phyloP scores from a whole-genome alignment of 345 rosid genomes.

The Raphanus sativus region DNA sequence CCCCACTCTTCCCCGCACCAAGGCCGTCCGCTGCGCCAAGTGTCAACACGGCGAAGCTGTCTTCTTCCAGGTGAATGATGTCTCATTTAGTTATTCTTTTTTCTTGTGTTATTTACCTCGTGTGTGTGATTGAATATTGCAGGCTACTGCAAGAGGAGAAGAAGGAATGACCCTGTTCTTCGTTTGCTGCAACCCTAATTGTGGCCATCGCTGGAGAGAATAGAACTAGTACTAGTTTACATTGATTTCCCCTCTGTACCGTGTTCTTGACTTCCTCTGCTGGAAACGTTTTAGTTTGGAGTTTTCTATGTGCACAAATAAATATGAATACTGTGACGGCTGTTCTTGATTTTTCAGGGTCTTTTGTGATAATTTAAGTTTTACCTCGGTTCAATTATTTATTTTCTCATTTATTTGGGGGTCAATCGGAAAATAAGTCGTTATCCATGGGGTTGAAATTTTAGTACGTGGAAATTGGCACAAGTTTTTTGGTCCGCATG shows the following conservation, averaged over 20 bases:
- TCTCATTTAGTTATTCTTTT: not conserved
- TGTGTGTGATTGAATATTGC: constrained; percentile 25
- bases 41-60: constrained; percentile 73
- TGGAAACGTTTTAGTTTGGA: too few relatives aligned
- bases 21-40: constrained; percentile 53
- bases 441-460: too few relatives aligned
- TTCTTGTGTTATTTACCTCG: not conserved
- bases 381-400: too few relatives aligned
- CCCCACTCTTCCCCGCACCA: constrained; percentile 86
- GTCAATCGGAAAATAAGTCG: too few relatives aligned
- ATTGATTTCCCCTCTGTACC: not conserved
- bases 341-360: too few relatives aligned
- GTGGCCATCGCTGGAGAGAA: constrained; percentile 86
- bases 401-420: too few relatives aligned
- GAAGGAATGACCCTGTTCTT: constrained; percentile 93
- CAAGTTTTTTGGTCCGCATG: too few relatives aligned
- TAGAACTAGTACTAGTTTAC: constrained; percentile 1
- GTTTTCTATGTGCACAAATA: too few relatives aligned
- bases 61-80: constrained; percentile 65
- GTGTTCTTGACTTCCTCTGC: too few relatives aligned
- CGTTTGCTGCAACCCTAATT: constrained; percentile 89
- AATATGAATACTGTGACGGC: too few relatives aligned
- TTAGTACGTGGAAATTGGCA: too few relatives aligned
- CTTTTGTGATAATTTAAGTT: too few relatives aligned
- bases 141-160: constrained; percentile 91